Evolutionary conservation across 495 filamentous ascomycete species (phyloP).

Genomic region (Lophiostoma macrostomum): DNA sequence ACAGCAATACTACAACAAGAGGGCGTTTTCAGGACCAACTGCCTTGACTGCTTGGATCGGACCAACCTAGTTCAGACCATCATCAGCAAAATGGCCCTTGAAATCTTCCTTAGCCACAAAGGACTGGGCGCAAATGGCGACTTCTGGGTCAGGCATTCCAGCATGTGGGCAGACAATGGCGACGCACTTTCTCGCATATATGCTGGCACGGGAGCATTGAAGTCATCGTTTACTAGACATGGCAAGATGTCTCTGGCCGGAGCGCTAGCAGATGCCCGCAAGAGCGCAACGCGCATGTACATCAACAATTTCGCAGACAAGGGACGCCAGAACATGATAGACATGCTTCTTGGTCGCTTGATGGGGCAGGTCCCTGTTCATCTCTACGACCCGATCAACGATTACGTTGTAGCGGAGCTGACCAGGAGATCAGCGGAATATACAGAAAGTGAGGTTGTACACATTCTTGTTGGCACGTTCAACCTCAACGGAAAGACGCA

Average conservation of each 20-base stretch:
- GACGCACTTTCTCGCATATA: constrained; percentile 92
- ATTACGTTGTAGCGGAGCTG: constrained; percentile 76
- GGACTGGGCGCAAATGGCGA: constrained; percentile 65
- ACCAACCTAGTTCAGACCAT: constrained; percentile 97
- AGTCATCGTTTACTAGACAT: constrained; percentile 90
- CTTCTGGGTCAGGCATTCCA: constrained; percentile 86
- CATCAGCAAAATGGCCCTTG: constrained; percentile 85
- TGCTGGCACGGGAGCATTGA: constrained; percentile 91
- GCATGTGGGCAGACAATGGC: constrained; percentile 97
- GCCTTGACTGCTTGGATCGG: constrained; percentile 90
- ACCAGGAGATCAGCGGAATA: constrained; percentile 49
- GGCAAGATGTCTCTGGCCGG: constrained; percentile 96
- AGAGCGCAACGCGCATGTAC: constrained; percentile 88
- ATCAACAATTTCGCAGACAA: constrained; percentile 98
- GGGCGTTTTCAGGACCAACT: constrained; percentile 93
- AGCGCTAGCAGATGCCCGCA: constrained; percentile 89
- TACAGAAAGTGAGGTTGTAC: constrained; percentile 50
- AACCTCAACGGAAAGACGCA: constrained; percentile 85
- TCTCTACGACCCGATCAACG: constrained; percentile 91
- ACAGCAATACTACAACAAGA: constrained; percentile 83
- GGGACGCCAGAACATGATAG: constrained; percentile 87
- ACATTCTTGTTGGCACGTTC: constrained; percentile 85
- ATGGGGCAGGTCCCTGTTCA: constrained; percentile 80
- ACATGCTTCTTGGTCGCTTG: constrained; percentile 72
- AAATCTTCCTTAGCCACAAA: constrained; percentile 70